Conservation (phyloP, 768 basidiomycete species). For the Mycena belliarum region DNA sequence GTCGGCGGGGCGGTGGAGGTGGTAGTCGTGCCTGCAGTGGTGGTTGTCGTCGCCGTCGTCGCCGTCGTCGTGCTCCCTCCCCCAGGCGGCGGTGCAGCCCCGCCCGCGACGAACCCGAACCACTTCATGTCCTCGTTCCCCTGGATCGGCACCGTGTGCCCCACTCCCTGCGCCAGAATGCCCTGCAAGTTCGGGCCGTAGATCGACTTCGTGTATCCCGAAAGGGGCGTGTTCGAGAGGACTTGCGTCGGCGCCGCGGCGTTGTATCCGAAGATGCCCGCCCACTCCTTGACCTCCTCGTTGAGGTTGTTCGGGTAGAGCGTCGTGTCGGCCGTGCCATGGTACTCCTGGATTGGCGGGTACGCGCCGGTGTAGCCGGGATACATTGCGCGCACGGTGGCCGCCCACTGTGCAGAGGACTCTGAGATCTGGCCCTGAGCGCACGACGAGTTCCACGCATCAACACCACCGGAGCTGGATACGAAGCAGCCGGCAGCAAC, state of each 20-base stretch:
- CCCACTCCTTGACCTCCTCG: background rate
- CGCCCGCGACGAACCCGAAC: background rate
- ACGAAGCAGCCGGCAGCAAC: background rate
- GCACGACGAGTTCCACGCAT: background rate
- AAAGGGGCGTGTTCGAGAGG: background rate
- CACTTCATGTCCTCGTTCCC: background rate
- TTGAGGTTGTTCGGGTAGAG: background rate
- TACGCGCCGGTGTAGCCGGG: background rate
- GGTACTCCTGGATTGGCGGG: background rate
- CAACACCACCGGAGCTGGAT: background rate
- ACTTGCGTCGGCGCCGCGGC: background rate
- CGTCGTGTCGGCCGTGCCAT: background rate
- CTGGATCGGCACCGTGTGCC: background rate
- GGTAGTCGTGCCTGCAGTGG: background rate
- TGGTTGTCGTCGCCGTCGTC: background rate
- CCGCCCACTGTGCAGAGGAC: background rate
- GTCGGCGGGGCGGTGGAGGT: background rate
- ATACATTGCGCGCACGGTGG: background rate
- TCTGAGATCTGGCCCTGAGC: background rate
- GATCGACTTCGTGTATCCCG: background rate
- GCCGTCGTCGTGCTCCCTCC: background rate
- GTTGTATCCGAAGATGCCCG: background rate
- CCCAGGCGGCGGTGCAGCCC: background rate
- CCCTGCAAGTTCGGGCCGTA: background rate
- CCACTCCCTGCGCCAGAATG: background rate